phyloP scores from a whole-genome alignment of 768 basidiomycete genomes.

The Lepiota venenata region DNA sequence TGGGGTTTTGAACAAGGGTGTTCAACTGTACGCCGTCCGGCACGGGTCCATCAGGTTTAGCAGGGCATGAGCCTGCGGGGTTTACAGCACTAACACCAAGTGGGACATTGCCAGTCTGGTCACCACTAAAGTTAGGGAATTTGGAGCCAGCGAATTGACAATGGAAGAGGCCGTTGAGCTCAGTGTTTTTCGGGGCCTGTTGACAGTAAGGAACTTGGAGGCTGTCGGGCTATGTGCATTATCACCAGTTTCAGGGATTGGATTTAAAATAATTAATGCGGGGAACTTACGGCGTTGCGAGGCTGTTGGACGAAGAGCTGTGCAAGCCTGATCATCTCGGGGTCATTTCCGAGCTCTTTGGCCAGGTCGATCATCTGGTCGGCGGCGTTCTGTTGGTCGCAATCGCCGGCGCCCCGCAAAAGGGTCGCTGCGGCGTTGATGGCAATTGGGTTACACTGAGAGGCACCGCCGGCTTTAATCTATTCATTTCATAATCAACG shows the following conservation, averaged over 20 bases:
- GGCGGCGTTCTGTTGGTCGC: slow-evolving; percentile 54
- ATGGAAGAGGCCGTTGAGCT: slow-evolving; percentile 52
- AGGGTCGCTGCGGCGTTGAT: slow-evolving; percentile 55
- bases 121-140: slow-evolving; percentile 37
- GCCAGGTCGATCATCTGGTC: slow-evolving; percentile 51
- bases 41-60: slow-evolving; percentile 38
- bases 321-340: slow-evolving; percentile 41
- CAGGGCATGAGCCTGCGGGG: slow-evolving; percentile 45
- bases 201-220: slow-evolving; percentile 49
- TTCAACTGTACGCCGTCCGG: slow-evolving; percentile 43
- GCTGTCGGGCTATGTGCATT: slow-evolving; percentile 33
- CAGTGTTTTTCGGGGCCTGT: slow-evolving; percentile 40
- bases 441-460: slow-evolving; percentile 55
- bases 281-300: slow-evolving; percentile 41
- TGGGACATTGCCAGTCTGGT: slow-evolving; percentile 42
- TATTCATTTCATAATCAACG: slow-evolving; percentile 19
- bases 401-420: slow-evolving; percentile 51
- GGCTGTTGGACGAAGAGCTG: slow-evolving; percentile 51
- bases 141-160: slow-evolving; percentile 45
- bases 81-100: slow-evolving; percentile 37
- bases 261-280: slow-evolving; percentile 7
- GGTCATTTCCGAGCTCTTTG: slow-evolving; percentile 33
- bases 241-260: slow-evolving; percentile 19
- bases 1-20: slow-evolving; percentile 33
- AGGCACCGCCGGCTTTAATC: slow-evolving; percentile 51